Percentiles rank a stretch among this genome's conserved stretches.
These are phyloP conservation scores for Cytospora paraplurivora DNA, from an alignment of 2,329 filamentous ascomycete genomes.

Conservation along the genomic window DNA sequence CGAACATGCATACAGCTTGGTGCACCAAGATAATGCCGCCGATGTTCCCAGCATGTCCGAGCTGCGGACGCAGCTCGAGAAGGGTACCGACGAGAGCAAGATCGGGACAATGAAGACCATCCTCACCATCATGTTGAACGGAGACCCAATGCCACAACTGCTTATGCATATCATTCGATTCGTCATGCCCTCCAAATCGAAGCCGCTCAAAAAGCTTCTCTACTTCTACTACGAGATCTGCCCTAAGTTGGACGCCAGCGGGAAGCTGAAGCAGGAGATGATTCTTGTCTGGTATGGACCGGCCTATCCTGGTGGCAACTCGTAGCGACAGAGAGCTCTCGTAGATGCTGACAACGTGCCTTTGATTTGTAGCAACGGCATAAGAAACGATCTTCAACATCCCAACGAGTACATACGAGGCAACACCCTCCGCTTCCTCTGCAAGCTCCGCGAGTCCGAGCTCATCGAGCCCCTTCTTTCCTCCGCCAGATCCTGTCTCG, in stretches of 20 bases:
- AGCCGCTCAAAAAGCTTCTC: slow-evolving; percentile 93
- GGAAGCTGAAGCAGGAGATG: slow-evolving; percentile 99
- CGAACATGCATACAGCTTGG: slow-evolving; percentile 92
- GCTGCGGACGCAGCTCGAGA: slow-evolving; percentile 89
- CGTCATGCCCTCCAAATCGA: slow-evolving; percentile 98
- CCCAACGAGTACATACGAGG: slow-evolving; percentile 98
- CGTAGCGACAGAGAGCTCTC: slow-evolving; percentile 8
- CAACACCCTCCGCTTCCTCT: slow-evolving; percentile 96
- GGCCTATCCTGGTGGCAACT: neutral
- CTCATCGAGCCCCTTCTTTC: slow-evolving; percentile 94
- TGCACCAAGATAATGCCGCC: slow-evolving; percentile 95
- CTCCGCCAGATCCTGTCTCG: slow-evolving; percentile 86
- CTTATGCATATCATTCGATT: slow-evolving; percentile 99
- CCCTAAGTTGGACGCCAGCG: slow-evolving; percentile 86
- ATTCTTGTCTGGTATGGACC: slow-evolving; percentile 86
- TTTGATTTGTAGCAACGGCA: slow-evolving; percentile 73
- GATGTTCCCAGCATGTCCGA: slow-evolving; percentile 90
- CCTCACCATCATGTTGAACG: slow-evolving; percentile 96
- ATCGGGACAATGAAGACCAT: slow-evolving; percentile 96
- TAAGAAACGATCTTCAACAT: slow-evolving; percentile 95
- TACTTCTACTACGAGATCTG: slow-evolving; percentile 99
- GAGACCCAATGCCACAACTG: slow-evolving; percentile 90
- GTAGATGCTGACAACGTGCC: slow-evolving; percentile 33
- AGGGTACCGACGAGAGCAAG: slow-evolving; percentile 90
- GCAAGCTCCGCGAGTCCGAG: slow-evolving; percentile 93